Conservation (phyloP, 1,284 basidiomycete species). For the Hypsizygus ulmarius region DNA sequence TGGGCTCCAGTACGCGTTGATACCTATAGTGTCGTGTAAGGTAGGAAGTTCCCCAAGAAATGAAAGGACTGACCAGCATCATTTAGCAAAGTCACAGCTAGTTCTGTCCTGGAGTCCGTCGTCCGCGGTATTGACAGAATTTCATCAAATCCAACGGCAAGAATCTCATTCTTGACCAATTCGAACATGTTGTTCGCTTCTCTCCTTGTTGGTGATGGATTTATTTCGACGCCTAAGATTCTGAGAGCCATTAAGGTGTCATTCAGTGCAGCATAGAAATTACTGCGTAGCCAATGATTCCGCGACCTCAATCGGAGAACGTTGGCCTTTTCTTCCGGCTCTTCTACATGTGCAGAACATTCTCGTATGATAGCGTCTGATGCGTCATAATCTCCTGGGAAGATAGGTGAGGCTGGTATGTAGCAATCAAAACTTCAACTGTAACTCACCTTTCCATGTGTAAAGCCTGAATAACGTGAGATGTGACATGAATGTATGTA, state of each 20-base stretch:
- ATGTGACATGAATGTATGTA: conserved; percentile 8
- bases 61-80: conserved; percentile 53
- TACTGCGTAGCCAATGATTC: conserved; percentile 59
- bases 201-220: conserved; percentile 46
- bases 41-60: neutral
- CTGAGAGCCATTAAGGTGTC: conserved; percentile 60
- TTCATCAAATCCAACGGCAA: conserved; percentile 64
- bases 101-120: conserved; percentile 53
- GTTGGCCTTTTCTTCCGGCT: conserved; percentile 52
- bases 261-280: conserved; percentile 52
- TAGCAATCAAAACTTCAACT: neutral
- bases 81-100: conserved; percentile 62
- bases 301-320: conserved; percentile 59
- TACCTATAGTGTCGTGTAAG: conserved; percentile 36
- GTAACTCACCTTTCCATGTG: conserved; percentile 57
- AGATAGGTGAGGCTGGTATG: neutral
- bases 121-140: conserved; percentile 61
- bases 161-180: conserved; percentile 64
- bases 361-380: conserved; percentile 54
- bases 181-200: conserved; percentile 64
- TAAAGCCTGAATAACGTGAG: conserved; percentile 40
- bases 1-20: conserved; percentile 68
- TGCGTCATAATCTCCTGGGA: conserved; percentile 46
- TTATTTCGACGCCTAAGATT: conserved; percentile 59
- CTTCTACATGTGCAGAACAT: conserved; percentile 46